Evolutionary conservation across 2,329 filamentous ascomycete species (phyloP).

Genomic region (Rosellinia necatrix): DNA sequence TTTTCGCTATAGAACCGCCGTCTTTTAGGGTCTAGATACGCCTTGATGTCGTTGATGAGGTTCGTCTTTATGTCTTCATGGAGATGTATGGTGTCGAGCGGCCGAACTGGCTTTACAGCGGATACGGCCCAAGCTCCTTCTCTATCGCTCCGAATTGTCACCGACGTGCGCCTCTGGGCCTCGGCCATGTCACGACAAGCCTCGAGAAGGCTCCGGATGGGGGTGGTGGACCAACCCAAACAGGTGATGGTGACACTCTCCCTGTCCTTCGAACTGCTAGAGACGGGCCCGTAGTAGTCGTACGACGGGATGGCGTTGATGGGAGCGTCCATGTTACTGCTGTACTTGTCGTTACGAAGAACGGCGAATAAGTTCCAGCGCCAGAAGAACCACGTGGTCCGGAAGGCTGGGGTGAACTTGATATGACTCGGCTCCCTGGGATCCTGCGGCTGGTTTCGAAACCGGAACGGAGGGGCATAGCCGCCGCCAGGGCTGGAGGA

Average conservation of each 20-base stretch:
- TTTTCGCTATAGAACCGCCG: slow-evolving; percentile 75
- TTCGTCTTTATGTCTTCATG: slow-evolving; percentile 56
- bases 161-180: slow-evolving; percentile 43
- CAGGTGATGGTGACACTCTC: slow-evolving; percentile 40
- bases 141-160: slow-evolving; percentile 44
- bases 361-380: slow-evolving; percentile 43
- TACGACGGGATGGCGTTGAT: not conserved
- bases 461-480: no score
- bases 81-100: slow-evolving; percentile 45
- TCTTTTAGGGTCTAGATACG: slow-evolving; percentile 74
- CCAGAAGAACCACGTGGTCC: slow-evolving; percentile 44
- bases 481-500: no score
- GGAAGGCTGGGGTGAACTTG: slow-evolving; percentile 45
- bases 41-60: slow-evolving; percentile 76
- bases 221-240: slow-evolving; percentile 42
- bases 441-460: no score
- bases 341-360: slow-evolving; percentile 29
- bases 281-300: not conserved
- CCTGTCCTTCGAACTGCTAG: not conserved
- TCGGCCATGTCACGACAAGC: slow-evolving; percentile 41
- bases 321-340: not conserved
- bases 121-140: slow-evolving; percentile 43
- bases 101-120: slow-evolving; percentile 41
- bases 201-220: slow-evolving; percentile 40
- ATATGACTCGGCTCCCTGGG: slow-evolving; percentile 19